phyloP scores from a whole-genome alignment of 768 basidiomycete species.

The Leccinum pellstonianum region DNA sequence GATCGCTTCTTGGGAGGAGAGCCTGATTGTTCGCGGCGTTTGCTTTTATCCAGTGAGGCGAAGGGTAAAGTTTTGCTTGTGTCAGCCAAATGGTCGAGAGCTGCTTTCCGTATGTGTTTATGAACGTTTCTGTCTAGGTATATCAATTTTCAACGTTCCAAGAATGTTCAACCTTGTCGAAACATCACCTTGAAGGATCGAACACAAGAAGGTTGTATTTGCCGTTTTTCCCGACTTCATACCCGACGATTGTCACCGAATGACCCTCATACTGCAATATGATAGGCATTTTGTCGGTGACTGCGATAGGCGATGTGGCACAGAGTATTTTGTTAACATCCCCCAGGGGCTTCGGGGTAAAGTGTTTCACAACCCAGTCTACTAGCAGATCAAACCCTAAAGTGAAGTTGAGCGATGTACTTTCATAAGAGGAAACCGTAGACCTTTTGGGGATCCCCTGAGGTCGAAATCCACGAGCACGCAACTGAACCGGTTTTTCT shows the following conservation, averaged over 20 bases:
- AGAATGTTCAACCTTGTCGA: conserved; percentile 4
- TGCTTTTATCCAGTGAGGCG: conserved; percentile 17
- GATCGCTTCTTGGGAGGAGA: conserved; percentile 30
- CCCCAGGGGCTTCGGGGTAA: conserved; percentile 39
- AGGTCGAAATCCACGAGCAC: conserved; percentile 66
- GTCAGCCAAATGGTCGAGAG: conserved; percentile 10
- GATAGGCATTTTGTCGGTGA: conserved; percentile 72
- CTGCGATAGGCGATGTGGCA: conserved; percentile 48
- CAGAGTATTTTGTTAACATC: conserved; percentile 55
- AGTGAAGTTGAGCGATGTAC: background rate
- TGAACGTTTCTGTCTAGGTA: conserved; percentile 11
- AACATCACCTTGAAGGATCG: conserved; percentile 67
- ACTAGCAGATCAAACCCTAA: conserved; percentile 50
- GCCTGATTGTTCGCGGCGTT: conserved; percentile 22
- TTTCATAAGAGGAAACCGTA: conserved; percentile 1
- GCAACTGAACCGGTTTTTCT: conserved; percentile 38
- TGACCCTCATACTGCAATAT: conserved; percentile 84
- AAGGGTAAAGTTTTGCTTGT: conserved; percentile 11
- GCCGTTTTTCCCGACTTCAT: conserved; percentile 62
- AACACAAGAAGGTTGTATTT: conserved; percentile 67
- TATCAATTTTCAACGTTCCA: conserved; percentile 2
- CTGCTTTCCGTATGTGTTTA: conserved; percentile 21
- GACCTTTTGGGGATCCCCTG: conserved; percentile 44
- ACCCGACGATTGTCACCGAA: conserved; percentile 85
- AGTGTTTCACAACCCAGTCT: conserved; percentile 78